Conservation (phyloP, 1,284 basidiomycete species). For the Sporisorium exsertum region DNA sequence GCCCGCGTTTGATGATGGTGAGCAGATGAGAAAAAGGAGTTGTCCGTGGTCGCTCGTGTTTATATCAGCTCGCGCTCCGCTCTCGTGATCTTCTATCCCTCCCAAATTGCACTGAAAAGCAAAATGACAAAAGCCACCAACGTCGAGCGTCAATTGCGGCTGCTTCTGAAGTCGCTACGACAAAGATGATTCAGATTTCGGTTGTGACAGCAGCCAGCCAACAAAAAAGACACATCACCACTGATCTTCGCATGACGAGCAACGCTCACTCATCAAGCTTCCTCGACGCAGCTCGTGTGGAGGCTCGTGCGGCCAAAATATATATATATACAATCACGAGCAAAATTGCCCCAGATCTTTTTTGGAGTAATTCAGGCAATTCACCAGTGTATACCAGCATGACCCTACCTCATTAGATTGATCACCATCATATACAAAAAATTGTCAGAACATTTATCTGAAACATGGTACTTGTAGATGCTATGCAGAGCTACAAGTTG, state of each 20-base stretch:
- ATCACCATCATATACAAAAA: too few relatives aligned
- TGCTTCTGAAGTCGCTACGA: neutral
- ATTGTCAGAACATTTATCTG: too few relatives aligned
- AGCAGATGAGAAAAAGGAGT: neutral
- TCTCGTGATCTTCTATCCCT: neutral
- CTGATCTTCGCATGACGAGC: neutral
- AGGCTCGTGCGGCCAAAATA: conserved; percentile 19
- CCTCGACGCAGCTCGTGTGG: conserved; percentile 11
- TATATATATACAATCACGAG: too few relatives aligned
- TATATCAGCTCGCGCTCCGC: neutral
- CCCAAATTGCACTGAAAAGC: too few relatives aligned
- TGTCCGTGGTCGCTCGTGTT: neutral
- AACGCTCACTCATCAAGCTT: conserved; percentile 29
- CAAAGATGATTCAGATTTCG: conserved; percentile 12
- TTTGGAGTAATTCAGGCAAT: too few relatives aligned
- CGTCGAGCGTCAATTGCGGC: neutral
- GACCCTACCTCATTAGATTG: too few relatives aligned
- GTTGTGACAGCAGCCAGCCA: neutral
- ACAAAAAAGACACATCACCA: too few relatives aligned
- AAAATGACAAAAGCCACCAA: neutral
- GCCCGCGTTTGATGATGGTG: neutral
- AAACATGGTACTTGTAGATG: too few relatives aligned
- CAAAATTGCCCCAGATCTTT: too few relatives aligned
- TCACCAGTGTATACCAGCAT: too few relatives aligned
- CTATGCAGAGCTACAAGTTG: too few relatives aligned